phyloP scores from a whole-genome alignment of 2,329 filamentous ascomycete species.

The Didymella pomorum region DNA sequence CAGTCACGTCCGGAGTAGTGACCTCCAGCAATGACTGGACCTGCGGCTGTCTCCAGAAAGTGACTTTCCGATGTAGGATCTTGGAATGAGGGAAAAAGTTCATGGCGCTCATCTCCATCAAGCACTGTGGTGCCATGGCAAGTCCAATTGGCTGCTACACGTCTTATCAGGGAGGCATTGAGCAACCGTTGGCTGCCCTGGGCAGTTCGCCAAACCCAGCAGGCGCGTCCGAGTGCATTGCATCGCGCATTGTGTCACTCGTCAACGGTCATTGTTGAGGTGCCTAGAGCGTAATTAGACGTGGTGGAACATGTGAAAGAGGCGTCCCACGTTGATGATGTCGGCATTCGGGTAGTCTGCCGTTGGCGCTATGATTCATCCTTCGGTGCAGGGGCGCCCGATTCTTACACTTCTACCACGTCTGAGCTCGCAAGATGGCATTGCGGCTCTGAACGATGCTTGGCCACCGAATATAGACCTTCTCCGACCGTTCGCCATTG shows the following conservation, averaged over 20 bases:
- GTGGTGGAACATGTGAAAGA: conserved; percentile 19
- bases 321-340: conserved; percentile 12
- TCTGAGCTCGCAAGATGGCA: conserved; percentile 2
- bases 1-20: conserved; percentile 1
- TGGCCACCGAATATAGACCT: conserved; percentile 18
- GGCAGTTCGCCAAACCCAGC: conserved; percentile 6
- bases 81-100: conserved; percentile 5
- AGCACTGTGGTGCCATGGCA: not conserved
- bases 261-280: conserved; percentile 16
- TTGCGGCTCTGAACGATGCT: conserved; percentile 21
- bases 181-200: conserved; percentile 8
- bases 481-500: conserved; percentile 3
- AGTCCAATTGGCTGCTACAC: conserved; percentile 13
- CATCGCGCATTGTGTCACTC: conserved; percentile 12
- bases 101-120: conserved; percentile 18
- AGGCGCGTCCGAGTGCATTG: conserved; percentile 14
- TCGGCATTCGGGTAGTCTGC: conserved; percentile 16
- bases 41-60: not conserved
- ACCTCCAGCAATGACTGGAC: conserved; percentile 2
- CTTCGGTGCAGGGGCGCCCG: not conserved
- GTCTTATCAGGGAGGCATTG: conserved; percentile 16
- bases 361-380: conserved; percentile 3
- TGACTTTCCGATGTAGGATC: conserved; percentile 1
- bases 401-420: conserved; percentile 1
- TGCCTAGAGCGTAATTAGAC: conserved; percentile 5